phyloP scores from a whole-genome alignment of 495 filamentous ascomycete genomes.

The Lasiosphaeria miniovina region DNA sequence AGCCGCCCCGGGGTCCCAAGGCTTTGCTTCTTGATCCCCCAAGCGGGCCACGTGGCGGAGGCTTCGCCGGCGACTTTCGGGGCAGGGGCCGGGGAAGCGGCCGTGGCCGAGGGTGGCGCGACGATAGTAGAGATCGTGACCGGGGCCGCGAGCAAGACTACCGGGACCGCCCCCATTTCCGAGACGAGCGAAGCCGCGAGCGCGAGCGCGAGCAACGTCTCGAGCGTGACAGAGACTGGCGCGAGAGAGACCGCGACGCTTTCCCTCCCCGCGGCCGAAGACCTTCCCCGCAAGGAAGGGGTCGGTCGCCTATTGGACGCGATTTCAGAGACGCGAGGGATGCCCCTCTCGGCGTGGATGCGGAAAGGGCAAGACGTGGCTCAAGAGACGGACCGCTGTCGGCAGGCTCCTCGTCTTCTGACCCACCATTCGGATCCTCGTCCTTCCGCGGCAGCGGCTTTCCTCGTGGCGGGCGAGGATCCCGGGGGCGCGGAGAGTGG shows the following conservation, averaged over 20 bases:
- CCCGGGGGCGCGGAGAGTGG: slow-evolving; percentile 66
- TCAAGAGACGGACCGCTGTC: slow-evolving; percentile 62
- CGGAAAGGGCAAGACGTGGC: slow-evolving; percentile 49
- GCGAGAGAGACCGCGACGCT: slow-evolving; percentile 38
- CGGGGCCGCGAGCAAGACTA: slow-evolving; percentile 57
- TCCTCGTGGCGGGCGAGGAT: slow-evolving; percentile 45
- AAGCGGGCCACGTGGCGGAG: slow-evolving; percentile 53
- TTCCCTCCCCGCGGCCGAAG: slow-evolving; percentile 41
- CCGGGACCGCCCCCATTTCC: slow-evolving; percentile 45
- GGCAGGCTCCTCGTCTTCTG: slow-evolving; percentile 64
- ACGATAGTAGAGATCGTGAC: slow-evolving; percentile 61
- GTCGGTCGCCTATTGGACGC: slow-evolving; percentile 36
- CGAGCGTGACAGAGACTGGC: slow-evolving; percentile 41
- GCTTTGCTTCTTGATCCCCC: slow-evolving; percentile 60
- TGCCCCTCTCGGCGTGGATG: slow-evolving; percentile 43
- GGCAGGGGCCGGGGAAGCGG: slow-evolving; percentile 33
- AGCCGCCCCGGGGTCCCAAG: slow-evolving; percentile 69
- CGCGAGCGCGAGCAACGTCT: slow-evolving; percentile 45
- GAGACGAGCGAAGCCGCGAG: slow-evolving; percentile 46
- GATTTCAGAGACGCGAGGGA: slow-evolving; percentile 36
- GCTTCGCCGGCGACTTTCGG: slow-evolving; percentile 48
- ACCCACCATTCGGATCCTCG: slow-evolving; percentile 53
- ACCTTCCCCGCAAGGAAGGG: slow-evolving; percentile 42
- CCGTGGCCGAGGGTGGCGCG: slow-evolving; percentile 47
- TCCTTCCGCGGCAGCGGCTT: slow-evolving; percentile 57